phyloP scores from a whole-genome alignment of 2,329 filamentous ascomycete genomes.

The Colletotrichum camelliae region DNA sequence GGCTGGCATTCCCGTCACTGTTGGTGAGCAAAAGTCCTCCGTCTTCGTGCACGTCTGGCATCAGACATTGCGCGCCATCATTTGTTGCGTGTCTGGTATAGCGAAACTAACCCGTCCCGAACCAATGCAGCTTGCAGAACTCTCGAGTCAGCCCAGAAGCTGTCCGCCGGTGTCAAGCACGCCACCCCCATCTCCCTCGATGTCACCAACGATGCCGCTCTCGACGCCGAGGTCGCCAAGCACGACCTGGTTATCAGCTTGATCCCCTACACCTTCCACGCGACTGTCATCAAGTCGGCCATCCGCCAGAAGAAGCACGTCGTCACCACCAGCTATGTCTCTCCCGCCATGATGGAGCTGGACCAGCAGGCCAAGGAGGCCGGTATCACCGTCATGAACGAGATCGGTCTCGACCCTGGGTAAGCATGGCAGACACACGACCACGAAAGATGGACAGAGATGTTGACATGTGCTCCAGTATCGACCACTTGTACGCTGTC shows the following conservation, averaged over 20 bases:
- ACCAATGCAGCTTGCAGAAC: slow-evolving; percentile 74
- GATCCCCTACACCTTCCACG: slow-evolving; percentile 93
- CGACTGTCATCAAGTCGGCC: slow-evolving; percentile 87
- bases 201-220: slow-evolving; percentile 75
- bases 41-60: background rate
- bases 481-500: slow-evolving; percentile 81
- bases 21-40: slow-evolving; percentile 51
- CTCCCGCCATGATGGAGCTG: slow-evolving; percentile 89
- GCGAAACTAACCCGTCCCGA: background rate
- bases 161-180: slow-evolving; percentile 74
- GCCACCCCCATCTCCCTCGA: slow-evolving; percentile 83
- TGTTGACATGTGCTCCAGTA: slow-evolving; percentile 39
- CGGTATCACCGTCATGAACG: slow-evolving; percentile 97
- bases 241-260: slow-evolving; percentile 80
- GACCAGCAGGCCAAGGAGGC: slow-evolving; percentile 84
- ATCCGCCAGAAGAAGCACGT: slow-evolving; percentile 96
- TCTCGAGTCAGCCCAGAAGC: slow-evolving; percentile 76
- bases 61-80: background rate
- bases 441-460: background rate
- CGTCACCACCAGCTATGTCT: slow-evolving; percentile 93
- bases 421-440: background rate
- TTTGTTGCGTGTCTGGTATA: background rate
- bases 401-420: slow-evolving; percentile 71
- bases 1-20: slow-evolving; percentile 67
- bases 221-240: slow-evolving; percentile 82